These are phyloP conservation scores for Parastagonospora avenae DNA, from an alignment of 2,329 filamentous ascomycete species.

Conservation along the genomic window DNA sequence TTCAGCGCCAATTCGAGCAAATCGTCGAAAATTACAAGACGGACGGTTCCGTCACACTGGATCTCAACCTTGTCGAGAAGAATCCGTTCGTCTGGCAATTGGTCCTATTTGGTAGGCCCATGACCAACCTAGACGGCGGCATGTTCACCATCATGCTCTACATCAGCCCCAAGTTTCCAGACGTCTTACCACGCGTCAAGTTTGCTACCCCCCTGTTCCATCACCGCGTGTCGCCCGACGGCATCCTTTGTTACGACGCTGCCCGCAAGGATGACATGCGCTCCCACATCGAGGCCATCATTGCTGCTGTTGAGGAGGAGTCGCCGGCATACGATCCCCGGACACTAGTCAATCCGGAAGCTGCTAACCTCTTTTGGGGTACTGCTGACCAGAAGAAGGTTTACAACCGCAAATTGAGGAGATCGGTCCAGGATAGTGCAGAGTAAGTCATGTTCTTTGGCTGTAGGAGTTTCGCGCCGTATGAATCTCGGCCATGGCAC, in stretches of 20 bases:
- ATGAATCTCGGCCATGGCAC: background rate
- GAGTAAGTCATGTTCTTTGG: slow-evolving; percentile 43
- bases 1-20: slow-evolving; percentile 85
- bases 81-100: slow-evolving; percentile 91
- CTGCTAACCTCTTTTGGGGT: slow-evolving; percentile 87
- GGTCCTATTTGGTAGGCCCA: slow-evolving; percentile 88
- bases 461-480: background rate
- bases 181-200: slow-evolving; percentile 82
- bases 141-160: slow-evolving; percentile 80
- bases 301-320: slow-evolving; percentile 84
- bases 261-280: slow-evolving; percentile 76
- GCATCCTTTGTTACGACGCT: slow-evolving; percentile 77
- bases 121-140: slow-evolving; percentile 89
- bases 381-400: slow-evolving; percentile 75
- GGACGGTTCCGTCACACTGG: slow-evolving; percentile 71
- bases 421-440: slow-evolving; percentile 68
- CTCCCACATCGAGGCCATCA: slow-evolving; percentile 82
- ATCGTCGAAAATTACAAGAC: slow-evolving; percentile 75
- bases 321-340: slow-evolving; percentile 87
- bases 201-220: slow-evolving; percentile 86
- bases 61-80: slow-evolving; percentile 74
- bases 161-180: slow-evolving; percentile 84
- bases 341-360: slow-evolving; percentile 84
- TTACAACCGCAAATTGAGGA: slow-evolving; percentile 80
- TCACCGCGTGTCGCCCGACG: slow-evolving; percentile 79